Conservation (phyloP, 2,329 filamentous ascomycete species). For the Ploettnerulaceae sp. region DNA sequence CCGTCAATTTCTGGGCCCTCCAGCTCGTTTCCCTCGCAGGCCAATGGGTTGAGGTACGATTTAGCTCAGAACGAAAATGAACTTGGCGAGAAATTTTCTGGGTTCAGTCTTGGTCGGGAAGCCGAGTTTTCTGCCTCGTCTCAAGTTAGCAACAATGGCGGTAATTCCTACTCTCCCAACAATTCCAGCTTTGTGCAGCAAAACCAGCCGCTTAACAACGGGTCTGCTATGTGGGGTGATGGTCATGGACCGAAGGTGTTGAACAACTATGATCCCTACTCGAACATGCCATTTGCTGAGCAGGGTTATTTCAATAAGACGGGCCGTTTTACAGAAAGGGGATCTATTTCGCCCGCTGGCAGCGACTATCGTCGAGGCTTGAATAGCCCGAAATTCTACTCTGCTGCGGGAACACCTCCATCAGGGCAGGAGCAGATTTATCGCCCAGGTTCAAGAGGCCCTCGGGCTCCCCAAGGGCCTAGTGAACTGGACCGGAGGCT, state of each 20-base stretch:
- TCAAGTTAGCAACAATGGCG: conserved; percentile 21
- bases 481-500: conserved; percentile 30
- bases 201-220: conserved; percentile 22
- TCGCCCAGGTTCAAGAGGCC: conserved; percentile 27
- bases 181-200: conserved; percentile 25
- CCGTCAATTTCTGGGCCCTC: conserved; percentile 41
- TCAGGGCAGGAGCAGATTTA: conserved; percentile 29
- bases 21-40: conserved; percentile 44
- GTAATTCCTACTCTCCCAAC: conserved; percentile 27
- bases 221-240: conserved; percentile 30
- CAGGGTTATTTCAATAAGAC: conserved; percentile 29
- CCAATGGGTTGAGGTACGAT: conserved; percentile 36
- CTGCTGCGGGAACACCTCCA: conserved; percentile 26
- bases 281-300: conserved; percentile 30
- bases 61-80: conserved; percentile 26
- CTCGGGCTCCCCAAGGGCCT: conserved; percentile 27
- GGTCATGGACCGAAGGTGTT: conserved; percentile 26
- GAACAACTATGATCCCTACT: conserved; percentile 26
- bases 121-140: conserved; percentile 20
- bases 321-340: conserved; percentile 27
- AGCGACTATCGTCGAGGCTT: conserved; percentile 33
- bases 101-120: conserved; percentile 25
- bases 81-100: conserved; percentile 29
- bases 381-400: conserved; percentile 32
- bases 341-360: conserved; percentile 30